Evolutionary conservation across 2,329 filamentous ascomycete genomes (phyloP).

Genomic region (Cercospora sp.): DNA sequence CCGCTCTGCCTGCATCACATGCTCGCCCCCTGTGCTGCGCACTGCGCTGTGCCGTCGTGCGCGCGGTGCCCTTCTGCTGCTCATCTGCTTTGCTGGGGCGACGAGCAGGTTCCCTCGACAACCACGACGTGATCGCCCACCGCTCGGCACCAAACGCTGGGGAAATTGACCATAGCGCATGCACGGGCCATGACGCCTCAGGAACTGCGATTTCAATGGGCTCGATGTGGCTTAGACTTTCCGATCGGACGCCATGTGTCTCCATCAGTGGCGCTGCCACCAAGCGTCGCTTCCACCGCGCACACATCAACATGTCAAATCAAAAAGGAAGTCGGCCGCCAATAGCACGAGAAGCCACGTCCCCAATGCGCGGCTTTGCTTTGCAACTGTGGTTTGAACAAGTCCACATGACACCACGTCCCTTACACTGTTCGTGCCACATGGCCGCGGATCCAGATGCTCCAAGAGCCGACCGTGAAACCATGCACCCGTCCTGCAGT

Average conservation of each 20-base stretch:
- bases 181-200: slow-evolving; percentile 4
- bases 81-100: slow-evolving; percentile 7
- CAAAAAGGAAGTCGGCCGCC: neutral
- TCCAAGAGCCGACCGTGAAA: slow-evolving; percentile 1
- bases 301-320: neutral
- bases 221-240: neutral
- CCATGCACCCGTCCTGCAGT: slow-evolving; percentile 8
- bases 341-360: neutral
- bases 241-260: neutral
- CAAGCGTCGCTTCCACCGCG: neutral
- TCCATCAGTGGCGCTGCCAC: slow-evolving; percentile 8
- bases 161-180: neutral
- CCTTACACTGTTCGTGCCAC: neutral
- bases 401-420: neutral
- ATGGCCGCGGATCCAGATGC: neutral
- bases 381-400: neutral
- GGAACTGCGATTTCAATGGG: neutral
- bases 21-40: neutral
- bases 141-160: neutral
- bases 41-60: neutral
- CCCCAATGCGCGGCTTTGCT: neutral
- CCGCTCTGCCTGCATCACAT: neutral
- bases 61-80: neutral
- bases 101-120: slow-evolving; percentile 13
- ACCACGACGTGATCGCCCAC: neutral